Evolutionary conservation across 2,329 filamentous ascomycete species (phyloP), one percentile per base, ranked within the genome.

Genomic region (Fusarium agapanthi): DNA sequence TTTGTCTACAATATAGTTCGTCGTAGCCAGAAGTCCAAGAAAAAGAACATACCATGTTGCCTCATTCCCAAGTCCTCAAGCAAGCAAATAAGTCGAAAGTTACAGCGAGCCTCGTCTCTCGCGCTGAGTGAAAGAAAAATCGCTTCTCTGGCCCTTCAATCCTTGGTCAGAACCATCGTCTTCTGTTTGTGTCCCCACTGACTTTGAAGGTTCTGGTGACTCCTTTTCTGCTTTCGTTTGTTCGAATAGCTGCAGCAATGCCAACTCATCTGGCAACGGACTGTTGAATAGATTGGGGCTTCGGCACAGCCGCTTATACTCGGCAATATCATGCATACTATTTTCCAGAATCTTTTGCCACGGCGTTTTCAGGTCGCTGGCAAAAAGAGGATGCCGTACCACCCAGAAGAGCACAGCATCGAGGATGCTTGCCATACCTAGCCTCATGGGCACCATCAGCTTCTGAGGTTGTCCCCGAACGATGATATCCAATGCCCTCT

Each of bases 401-500:
- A 81, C 44, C 76, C 76, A 77, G 63, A 75, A 75, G 51, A 77
- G 68, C 16, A 72, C 61, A 32, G 74, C 66, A 47, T 82, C 80
- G 26, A 81, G 45, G 10, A 82, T 58, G 8, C 74, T 70, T n/a
- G 77, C 79, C 70, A 82, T 65, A 4, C 77, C 79, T 45, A 81
- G 63, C 37, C 79, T 72, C 67, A 82, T 77, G 6, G 79, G 79
- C 65, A 72, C 62, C 74, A 81, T 78, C n/a, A 79, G 60, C n/a
- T 68, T 63, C 22, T 67, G 70, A 32, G 71, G 53, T 10, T 66
- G 58, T 26, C 78, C 64, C 14, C 67, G 58, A 61, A 80, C 74
- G 20, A 81, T 69, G 9, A 80, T 72, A 9, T 79, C 77, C 35
- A 82, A 50, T 1, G 80, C 78, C 48, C 76, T 76, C 32, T 72